phyloP scores from a whole-genome alignment of 2,329 filamentous ascomycete genomes.

The Aspergillus novofumigatus region DNA sequence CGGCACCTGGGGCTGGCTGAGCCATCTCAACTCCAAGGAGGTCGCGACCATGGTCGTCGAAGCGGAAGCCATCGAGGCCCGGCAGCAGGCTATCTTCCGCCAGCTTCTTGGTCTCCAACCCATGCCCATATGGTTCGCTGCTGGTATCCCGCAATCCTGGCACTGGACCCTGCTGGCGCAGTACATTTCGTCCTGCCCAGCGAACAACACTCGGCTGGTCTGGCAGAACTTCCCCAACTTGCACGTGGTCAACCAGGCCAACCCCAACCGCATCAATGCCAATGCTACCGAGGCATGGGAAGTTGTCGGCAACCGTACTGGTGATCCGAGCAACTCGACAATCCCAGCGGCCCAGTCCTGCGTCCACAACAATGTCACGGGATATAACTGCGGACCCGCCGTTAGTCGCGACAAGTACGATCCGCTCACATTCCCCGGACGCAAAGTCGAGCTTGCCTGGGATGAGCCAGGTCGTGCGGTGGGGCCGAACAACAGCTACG shows the following conservation, averaged over 20 bases:
- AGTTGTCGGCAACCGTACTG: conserved; percentile 2
- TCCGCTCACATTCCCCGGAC: conserved; percentile 5
- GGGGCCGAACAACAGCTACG: conserved; percentile 9
- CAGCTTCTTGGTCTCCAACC: background rate
- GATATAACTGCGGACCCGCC: background rate
- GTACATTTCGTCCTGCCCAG: background rate
- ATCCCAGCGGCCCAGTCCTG: background rate
- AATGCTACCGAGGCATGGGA: conserved; percentile 3
- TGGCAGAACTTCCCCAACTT: background rate
- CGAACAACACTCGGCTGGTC: background rate
- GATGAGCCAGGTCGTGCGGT: conserved; percentile 1
- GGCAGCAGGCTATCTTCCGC: background rate
- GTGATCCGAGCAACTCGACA: conserved; percentile 1
- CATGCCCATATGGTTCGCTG: background rate
- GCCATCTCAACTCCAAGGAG: background rate
- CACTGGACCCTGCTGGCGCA: background rate
- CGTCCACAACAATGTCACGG: background rate
- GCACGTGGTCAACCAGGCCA: background rate
- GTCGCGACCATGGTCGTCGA: background rate
- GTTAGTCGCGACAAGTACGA: conserved; percentile 2
- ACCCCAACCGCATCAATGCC: conserved; percentile 2
- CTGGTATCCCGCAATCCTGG: background rate
- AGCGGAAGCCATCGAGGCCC: background rate
- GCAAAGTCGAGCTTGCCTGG: conserved; percentile 5
- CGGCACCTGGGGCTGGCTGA: background rate